Percentiles rank a stretch among this genome's conserved stretches.
phyloP scores from a whole-genome alignment of 2,329 filamentous ascomycete genomes.

The Aureobasidium sp. region DNA sequence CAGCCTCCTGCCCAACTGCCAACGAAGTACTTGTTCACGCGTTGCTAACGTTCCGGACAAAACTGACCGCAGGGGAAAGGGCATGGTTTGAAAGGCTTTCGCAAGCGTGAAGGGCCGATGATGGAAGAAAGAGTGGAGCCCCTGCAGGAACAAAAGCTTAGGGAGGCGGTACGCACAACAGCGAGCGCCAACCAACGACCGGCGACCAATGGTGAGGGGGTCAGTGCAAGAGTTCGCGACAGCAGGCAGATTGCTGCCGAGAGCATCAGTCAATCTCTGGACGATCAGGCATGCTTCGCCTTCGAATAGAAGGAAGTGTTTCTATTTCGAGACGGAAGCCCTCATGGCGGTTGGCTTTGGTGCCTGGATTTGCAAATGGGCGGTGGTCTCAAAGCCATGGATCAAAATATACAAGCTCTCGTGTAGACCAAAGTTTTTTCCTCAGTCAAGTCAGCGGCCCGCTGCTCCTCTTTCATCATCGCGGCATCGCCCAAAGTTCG shows the following conservation, averaged over 20 bases:
- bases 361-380: neutral
- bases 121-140: conserved; percentile 14
- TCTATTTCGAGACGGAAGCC: neutral
- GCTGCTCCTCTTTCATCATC: conserved; percentile 11
- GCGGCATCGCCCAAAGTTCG: conserved; percentile 4
- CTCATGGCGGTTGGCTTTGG: conserved; percentile 4
- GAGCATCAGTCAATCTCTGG: neutral
- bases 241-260: conserved; percentile 7
- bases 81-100: conserved; percentile 4
- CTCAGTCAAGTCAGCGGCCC: neutral
- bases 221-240: conserved; percentile 13
- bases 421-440: neutral
- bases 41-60: neutral
- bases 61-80: neutral
- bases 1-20: conserved; percentile 3
- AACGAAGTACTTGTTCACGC: neutral
- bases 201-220: neutral
- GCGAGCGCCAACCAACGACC: conserved; percentile 3
- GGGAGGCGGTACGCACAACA: conserved; percentile 10
- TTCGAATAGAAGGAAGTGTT: conserved; percentile 8
- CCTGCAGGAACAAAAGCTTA: conserved; percentile 15
- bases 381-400: neutral
- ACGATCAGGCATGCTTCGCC: conserved; percentile 11
- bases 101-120: conserved; percentile 10
- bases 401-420: conserved; percentile 6